Evolutionary conservation across 345 rosid genomes (phyloP), one percentile per base, ranked within the genome.

Genomic region (Microcos paniculata): DNA sequence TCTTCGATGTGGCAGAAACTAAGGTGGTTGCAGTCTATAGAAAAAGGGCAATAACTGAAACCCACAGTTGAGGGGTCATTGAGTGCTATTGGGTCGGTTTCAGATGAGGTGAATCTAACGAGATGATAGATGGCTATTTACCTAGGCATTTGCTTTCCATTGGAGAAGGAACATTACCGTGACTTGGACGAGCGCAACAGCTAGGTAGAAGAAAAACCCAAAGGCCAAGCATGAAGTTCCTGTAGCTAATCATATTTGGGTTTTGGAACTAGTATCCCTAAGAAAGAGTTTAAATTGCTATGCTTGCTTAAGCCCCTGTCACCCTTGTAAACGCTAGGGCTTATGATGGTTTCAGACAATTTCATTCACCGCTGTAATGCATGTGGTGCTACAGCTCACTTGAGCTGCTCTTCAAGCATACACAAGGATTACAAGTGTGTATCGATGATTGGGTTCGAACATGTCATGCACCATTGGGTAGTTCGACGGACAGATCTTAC

Each of bases 81-180:
- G n/a, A n/a, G n/a, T n/a, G n/a, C n/a, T n/a, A n/a, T n/a, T n/a
- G n/a, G n/a, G n/a, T n/a, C n/a, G n/a, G n/a, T n/a, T n/a, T n/a
- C n/a, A n/a, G n/a, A n/a, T n/a, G n/a, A n/a, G n/a, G n/a, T n/a
- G n/a, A n/a, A n/a, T n/a, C n/a, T n/a, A n/a, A n/a, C n/a, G n/a
- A n/a, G n/a, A n/a, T n/a, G n/a, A n/a, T n/a, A n/a, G n/a, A n/a
- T n/a, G n/a, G n/a, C n/a, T n/a, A n/a, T n/a, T n/a, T n/a, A n/a
- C n/a, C n/a, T n/a, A n/a, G n/a, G n/a, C n/a, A n/a, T n/a, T n/a
- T n/a, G 96, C 98, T 76, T 92, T 90, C 74, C 99, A 96, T 63
- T 96, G 99, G 99, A 86, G 99, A 72, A 88, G 98, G 75, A 93
- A 96, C 76, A 92, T 93, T 79, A 96, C 90, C 83, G 82, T 96